Evolutionary conservation across 768 basidiomycete species (phyloP).

Genomic region (Trametes cinnabarina): DNA sequence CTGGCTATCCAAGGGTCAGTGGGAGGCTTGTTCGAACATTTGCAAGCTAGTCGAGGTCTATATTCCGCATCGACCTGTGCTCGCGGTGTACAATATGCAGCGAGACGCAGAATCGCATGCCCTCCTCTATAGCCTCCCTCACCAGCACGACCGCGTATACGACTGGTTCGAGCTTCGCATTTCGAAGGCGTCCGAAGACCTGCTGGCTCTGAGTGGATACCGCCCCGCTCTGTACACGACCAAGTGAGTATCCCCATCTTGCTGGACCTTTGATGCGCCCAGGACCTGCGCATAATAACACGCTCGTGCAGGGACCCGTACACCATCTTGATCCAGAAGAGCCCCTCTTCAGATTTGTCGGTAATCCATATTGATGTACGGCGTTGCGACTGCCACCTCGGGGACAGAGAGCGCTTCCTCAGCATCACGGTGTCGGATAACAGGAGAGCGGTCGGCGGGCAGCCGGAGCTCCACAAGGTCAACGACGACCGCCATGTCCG

Average conservation of each 20-base stretch:
- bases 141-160: neutral
- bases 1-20: neutral
- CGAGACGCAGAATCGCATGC: neutral
- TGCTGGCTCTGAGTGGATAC: neutral
- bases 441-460: neutral
- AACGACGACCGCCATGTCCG: slow-evolving; percentile 7
- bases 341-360: neutral
- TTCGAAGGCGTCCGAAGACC: neutral
- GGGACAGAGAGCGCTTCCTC: neutral
- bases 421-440: slow-evolving; percentile 1
- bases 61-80: slow-evolving; percentile 8
- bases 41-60: slow-evolving; percentile 1
- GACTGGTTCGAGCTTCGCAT: slow-evolving; percentile 1
- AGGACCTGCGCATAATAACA: neutral
- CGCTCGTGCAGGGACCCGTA: neutral
- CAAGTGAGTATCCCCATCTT: neutral
- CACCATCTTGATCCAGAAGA: neutral
- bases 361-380: neutral
- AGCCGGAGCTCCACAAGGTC: neutral
- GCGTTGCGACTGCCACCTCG: slow-evolving; percentile 5
- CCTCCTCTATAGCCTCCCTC: neutral
- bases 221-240: neutral
- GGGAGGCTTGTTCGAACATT: neutral
- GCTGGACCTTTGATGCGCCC: neutral
- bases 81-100: neutral